Conservation (phyloP, 2,329 filamentous ascomycete genomes). For the Fusarium sublunatum region DNA sequence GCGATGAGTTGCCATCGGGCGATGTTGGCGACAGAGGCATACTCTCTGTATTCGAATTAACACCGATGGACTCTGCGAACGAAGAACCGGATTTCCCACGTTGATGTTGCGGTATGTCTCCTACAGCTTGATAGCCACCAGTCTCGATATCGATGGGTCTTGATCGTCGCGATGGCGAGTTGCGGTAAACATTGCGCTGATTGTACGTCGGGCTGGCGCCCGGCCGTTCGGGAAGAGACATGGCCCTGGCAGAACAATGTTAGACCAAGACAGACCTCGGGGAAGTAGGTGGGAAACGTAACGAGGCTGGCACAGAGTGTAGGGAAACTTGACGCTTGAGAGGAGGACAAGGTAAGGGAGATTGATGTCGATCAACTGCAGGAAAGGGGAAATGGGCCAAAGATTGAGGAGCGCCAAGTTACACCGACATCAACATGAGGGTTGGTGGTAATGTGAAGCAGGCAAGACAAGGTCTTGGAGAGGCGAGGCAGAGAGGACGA, state of each 20-base stretch:
- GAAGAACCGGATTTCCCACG: constrained; percentile 69
- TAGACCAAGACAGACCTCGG: constrained; percentile 31
- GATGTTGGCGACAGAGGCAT: constrained; percentile 63
- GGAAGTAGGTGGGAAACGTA: constrained; percentile 6
- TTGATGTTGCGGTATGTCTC: constrained; percentile 58
- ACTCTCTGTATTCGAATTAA: constrained; percentile 67
- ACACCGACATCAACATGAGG: constrained; percentile 15
- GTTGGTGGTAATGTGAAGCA: constrained; percentile 10
- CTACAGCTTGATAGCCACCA: constrained; percentile 62
- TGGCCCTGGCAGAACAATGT: constrained; percentile 54
- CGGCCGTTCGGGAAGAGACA: constrained; percentile 74
- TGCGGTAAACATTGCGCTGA: constrained; percentile 72
- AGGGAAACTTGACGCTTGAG: constrained; percentile 31
- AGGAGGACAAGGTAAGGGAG: constrained; percentile 13
- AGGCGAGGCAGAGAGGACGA: constrained; percentile 17
- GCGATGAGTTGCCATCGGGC: constrained; percentile 47
- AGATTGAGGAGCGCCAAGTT: constrained; percentile 21
- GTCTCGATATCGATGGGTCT: constrained; percentile 78
- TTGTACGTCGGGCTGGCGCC: constrained; percentile 71
- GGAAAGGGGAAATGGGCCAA: constrained; percentile 26
- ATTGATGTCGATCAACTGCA: constrained; percentile 32
- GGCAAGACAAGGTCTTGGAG: constrained; percentile 12
- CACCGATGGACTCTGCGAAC: constrained; percentile 68
- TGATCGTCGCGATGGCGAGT: constrained; percentile 73
- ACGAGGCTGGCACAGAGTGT: constrained; percentile 14